phyloP scores from a whole-genome alignment of 2,329 filamentous ascomycete genomes.

The Fusarium nodosum region DNA sequence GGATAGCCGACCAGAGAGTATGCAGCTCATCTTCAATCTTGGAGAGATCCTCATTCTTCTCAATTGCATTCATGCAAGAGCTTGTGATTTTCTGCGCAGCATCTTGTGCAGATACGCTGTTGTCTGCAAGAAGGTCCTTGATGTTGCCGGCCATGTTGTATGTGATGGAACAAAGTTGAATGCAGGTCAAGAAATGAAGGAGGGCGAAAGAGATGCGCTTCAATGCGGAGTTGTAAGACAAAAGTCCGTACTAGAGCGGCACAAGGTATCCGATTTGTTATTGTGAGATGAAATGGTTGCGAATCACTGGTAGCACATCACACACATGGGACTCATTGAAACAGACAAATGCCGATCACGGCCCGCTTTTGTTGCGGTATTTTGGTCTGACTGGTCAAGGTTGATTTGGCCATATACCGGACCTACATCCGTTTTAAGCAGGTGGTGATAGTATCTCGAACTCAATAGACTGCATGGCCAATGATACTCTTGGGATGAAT shows the following conservation, averaged over 20 bases:
- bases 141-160: conserved; percentile 33
- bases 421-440: conserved; percentile 36
- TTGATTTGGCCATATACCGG: conserved; percentile 21
- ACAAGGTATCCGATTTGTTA: conserved; percentile 8
- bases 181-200: conserved; percentile 7
- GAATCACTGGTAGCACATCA: conserved; percentile 37
- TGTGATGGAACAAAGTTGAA: conserved; percentile 1
- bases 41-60: conserved; percentile 16
- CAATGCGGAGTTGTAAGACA: conserved; percentile 13
- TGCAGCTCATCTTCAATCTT: conserved; percentile 33
- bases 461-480: conserved; percentile 10
- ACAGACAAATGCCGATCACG: conserved; percentile 39
- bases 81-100: conserved; percentile 29
- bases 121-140: conserved; percentile 12
- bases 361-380: conserved; percentile 22
- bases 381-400: conserved; percentile 24
- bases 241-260: conserved; percentile 2
- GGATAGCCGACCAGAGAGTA: conserved; percentile 30
- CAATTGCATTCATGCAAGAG: conserved; percentile 25
- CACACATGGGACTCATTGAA: conserved; percentile 41
- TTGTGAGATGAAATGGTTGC: conserved; percentile 1
- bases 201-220: conserved; percentile 4
- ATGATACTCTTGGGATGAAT: conserved; percentile 9
- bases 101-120: conserved; percentile 20
- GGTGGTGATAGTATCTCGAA: conserved; percentile 34